These are phyloP conservation scores for Trichophyton verrucosum DNA, from an alignment of 2,329 filamentous ascomycete genomes.

Conservation along the genomic window DNA sequence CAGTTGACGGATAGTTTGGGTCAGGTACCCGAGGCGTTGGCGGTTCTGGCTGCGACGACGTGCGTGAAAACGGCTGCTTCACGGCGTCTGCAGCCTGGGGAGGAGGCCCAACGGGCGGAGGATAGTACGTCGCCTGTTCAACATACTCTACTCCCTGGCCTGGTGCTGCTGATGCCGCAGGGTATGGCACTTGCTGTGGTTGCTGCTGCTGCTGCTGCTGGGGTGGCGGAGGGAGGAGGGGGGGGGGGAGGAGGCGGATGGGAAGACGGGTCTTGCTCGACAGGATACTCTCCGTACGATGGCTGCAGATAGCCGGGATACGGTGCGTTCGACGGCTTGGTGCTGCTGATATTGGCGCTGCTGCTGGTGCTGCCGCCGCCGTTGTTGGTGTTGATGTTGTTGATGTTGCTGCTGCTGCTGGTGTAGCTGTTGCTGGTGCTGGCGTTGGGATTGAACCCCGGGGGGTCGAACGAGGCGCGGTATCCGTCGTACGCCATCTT, in stretches of 20 bases:
- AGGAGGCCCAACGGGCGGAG: not conserved
- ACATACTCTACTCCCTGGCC: constrained; percentile 1
- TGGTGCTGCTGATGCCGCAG: not conserved
- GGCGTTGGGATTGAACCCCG: constrained; percentile 13
- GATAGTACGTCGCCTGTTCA: constrained; percentile 7
- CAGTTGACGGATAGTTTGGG: constrained; percentile 4
- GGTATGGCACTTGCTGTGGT: not conserved
- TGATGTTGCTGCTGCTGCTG: not conserved
- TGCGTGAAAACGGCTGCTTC: not conserved
- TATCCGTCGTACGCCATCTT: constrained; percentile 36
- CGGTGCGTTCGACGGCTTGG: not conserved
- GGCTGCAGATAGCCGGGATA: not conserved
- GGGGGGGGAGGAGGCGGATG: not conserved
- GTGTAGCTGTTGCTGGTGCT: not conserved
- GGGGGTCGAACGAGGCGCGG: constrained; percentile 22
- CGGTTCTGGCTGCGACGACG: not conserved
- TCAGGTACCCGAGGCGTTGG: not conserved
- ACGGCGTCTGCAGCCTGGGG: not conserved
- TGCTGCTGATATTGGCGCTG: not conserved
- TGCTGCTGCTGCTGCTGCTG: constrained; percentile 2
- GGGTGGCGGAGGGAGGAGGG: not conserved
- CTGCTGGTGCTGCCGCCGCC: not conserved
- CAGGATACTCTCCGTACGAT: not conserved
- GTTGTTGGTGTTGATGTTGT: not conserved
- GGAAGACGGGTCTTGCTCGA: not conserved